Percentiles rank a stretch among this genome's conserved stretches.
Conservation (phyloP, 2,329 filamentous ascomycete species). For the Diaporthe amygdali region DNA sequence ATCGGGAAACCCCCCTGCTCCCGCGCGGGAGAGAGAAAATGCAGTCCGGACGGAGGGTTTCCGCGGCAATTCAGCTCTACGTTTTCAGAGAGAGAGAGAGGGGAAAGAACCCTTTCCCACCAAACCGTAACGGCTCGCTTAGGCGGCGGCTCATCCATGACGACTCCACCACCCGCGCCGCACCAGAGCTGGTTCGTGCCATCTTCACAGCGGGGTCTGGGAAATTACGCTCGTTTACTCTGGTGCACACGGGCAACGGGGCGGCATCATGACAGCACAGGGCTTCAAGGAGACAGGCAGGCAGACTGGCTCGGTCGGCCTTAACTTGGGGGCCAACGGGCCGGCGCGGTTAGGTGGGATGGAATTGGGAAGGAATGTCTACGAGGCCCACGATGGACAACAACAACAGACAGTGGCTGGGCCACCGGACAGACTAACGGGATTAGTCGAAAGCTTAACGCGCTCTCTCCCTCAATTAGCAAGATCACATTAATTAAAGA, state of each 20-base stretch:
- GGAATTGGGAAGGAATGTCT: neutral
- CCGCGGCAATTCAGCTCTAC: neutral
- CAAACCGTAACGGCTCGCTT: neutral
- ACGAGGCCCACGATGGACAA: neutral
- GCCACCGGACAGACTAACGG: constrained; percentile 8
- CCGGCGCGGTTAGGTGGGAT: constrained; percentile 7
- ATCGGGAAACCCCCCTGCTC: neutral
- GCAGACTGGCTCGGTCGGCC: neutral
- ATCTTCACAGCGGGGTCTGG: neutral
- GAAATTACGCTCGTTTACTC: neutral
- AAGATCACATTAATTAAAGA: neutral
- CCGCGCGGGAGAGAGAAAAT: neutral
- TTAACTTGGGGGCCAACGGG: neutral
- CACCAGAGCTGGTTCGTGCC: constrained; percentile 6
- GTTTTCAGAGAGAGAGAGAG: no score
- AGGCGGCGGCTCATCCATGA: neutral
- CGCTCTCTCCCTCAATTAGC: neutral
- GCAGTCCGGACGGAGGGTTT: neutral
- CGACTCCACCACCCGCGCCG: neutral
- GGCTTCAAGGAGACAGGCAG: neutral
- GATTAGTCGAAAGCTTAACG: neutral
- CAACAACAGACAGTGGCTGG: constrained; percentile 2
- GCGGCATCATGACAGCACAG: neutral
- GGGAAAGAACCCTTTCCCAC: neutral
- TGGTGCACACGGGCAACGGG: neutral